These are phyloP conservation scores for Blumeria graminis DNA, from an alignment of 2,329 filamentous ascomycete genomes.

Conservation along the genomic window DNA sequence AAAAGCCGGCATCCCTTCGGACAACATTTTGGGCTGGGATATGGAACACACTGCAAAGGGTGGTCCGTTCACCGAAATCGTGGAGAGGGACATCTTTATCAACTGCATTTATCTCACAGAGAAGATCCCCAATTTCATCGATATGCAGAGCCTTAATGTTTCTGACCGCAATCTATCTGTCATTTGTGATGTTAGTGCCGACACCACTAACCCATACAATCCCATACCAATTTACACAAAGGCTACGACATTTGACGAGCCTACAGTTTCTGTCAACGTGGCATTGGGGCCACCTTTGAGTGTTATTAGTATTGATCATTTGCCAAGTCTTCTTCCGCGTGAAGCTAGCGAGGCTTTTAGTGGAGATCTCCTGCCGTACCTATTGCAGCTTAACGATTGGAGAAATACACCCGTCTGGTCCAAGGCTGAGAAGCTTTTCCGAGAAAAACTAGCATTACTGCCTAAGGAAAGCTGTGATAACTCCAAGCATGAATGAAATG, in stretches of 20 bases:
- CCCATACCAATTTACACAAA: conserved; percentile 60
- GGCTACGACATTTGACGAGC: conserved; percentile 69
- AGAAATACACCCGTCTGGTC: conserved; percentile 55
- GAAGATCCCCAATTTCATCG: conserved; percentile 63
- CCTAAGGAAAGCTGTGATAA: conserved; percentile 17
- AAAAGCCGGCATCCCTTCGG: conserved; percentile 45
- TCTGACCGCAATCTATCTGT: conserved; percentile 52
- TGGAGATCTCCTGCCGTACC: conserved; percentile 48
- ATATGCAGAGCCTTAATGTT: conserved; percentile 39
- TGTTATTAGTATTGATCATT: conserved; percentile 74
- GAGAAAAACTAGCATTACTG: conserved; percentile 53
- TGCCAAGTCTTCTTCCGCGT: conserved; percentile 60
- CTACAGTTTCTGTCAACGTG: conserved; percentile 53
- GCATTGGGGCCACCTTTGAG: conserved; percentile 31
- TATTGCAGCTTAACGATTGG: conserved; percentile 57
- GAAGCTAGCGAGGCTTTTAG: conserved; percentile 77
- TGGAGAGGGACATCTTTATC: conserved; percentile 51
- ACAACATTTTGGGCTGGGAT: conserved; percentile 47
- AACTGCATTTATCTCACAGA: conserved; percentile 75
- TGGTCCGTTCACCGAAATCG: conserved; percentile 59
- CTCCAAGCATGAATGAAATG: too few species aligned
- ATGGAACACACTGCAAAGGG: conserved; percentile 46
- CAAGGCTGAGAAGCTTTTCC: conserved; percentile 61
- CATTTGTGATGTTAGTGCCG: conserved; percentile 56
- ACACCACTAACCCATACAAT: conserved; percentile 44